These are phyloP conservation scores for Malus asiatica DNA, from an alignment of 306 rosid genomes.

Conservation along the genomic window DNA sequence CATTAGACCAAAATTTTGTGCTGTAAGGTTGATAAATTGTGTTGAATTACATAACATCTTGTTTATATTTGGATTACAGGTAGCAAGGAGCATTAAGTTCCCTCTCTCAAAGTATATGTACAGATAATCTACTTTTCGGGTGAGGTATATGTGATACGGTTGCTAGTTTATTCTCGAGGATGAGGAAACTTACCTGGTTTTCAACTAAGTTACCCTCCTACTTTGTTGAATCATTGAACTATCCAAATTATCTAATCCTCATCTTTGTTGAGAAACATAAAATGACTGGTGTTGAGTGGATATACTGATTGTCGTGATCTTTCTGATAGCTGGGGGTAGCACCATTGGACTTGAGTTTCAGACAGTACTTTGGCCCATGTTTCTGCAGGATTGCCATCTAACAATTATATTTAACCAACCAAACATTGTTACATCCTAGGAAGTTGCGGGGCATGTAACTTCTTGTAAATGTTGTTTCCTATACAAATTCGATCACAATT, in stretches of 20 bases:
- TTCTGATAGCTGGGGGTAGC: neutral
- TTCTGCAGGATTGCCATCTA: neutral
- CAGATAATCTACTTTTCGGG: constrained; percentile 29
- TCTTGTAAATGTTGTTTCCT: neutral
- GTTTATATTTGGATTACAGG: constrained; percentile 41
- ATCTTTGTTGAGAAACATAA: constrained; percentile 4
- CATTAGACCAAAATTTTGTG: neutral
- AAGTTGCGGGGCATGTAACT: neutral
- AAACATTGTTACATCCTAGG: neutral
- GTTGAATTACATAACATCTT: neutral
- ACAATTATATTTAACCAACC: neutral
- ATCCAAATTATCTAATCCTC: neutral
- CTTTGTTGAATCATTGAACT: neutral
- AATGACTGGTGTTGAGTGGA: constrained; percentile 2
- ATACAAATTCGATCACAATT: neutral
- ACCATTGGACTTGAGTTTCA: neutral
- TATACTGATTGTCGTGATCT: neutral
- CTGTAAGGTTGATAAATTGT: neutral
- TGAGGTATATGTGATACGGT: constrained; percentile 16
- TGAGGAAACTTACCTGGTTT: neutral
- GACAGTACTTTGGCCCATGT: neutral
- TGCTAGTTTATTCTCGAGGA: neutral
- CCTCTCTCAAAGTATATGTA: constrained; percentile 84
- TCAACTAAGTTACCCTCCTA: neutral
- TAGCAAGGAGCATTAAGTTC: constrained; percentile 84